A percentile compares a stretch with the other conserved stretches of the same genome.
Evolutionary conservation across 1,139 yeast species (phyloP).

Genomic region (Saccharomyces hybrid): DNA sequence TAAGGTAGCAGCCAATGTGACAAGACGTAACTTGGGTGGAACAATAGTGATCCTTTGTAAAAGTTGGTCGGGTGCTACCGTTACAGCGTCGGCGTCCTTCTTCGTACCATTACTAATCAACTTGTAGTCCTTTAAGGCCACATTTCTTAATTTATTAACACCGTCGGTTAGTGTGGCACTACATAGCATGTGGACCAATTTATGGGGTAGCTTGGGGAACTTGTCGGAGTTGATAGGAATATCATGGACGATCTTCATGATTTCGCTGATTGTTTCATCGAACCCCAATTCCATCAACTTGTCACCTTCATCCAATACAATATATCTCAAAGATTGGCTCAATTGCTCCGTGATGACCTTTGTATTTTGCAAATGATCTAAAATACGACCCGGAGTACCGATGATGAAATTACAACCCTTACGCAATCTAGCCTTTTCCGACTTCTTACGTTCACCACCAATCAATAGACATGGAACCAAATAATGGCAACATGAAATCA

Average conservation of each 20-base stretch:
- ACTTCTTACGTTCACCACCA: slow-evolving; percentile 91
- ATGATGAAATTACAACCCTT: slow-evolving; percentile 85
- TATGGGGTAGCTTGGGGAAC: slow-evolving; percentile 55
- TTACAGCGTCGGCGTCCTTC: slow-evolving; percentile 27
- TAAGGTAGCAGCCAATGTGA: slow-evolving; percentile 63
- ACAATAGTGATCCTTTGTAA: slow-evolving; percentile 69
- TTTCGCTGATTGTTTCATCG: slow-evolving; percentile 81
- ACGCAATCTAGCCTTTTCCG: slow-evolving; percentile 83
- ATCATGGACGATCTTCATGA: slow-evolving; percentile 50
- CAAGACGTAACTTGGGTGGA: slow-evolving; percentile 86
- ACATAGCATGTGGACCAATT: slow-evolving; percentile 73
- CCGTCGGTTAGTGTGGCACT: slow-evolving; percentile 87
- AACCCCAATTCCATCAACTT: slow-evolving; percentile 90
- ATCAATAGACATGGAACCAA: slow-evolving; percentile 88
- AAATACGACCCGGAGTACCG: slow-evolving; percentile 87
- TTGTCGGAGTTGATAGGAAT: slow-evolving; percentile 37
- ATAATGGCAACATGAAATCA: slow-evolving; percentile 67
- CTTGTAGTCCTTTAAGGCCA: slow-evolving; percentile 63
- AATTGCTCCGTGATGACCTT: slow-evolving; percentile 61
- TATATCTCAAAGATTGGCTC: slow-evolving; percentile 66
- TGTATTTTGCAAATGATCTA: slow-evolving; percentile 90
- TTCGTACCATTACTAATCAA: slow-evolving; percentile 43
- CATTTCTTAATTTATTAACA: slow-evolving; percentile 72
- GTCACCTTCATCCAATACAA: slow-evolving; percentile 92
- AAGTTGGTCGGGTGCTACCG: slow-evolving; percentile 82